phyloP scores from a whole-genome alignment of 2,329 filamentous ascomycete species.

The Fusarium sterilihyphosum region DNA sequence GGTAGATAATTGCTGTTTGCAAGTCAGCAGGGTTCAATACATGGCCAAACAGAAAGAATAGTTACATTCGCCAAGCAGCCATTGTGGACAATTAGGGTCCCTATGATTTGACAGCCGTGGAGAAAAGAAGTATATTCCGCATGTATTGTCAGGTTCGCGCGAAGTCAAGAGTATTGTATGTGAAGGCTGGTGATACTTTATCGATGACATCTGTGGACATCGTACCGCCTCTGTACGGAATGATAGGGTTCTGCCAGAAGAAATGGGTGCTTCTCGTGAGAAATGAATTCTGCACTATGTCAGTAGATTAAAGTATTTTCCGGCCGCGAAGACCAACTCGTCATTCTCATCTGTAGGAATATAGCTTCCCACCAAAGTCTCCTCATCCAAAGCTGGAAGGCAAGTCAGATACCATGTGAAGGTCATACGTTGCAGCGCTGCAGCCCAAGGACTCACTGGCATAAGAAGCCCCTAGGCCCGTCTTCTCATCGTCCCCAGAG shows the following conservation, averaged over 20 bases:
- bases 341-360: slow-evolving; percentile 56
- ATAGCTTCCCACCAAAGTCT: slow-evolving; percentile 52
- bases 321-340: slow-evolving; percentile 44
- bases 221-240: slow-evolving; percentile 50
- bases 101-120: slow-evolving; percentile 45
- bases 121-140: slow-evolving; percentile 52
- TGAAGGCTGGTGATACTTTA: slow-evolving; percentile 57
- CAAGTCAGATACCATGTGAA: slow-evolving; percentile 6
- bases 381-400: slow-evolving; percentile 47
- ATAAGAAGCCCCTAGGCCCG: slow-evolving; percentile 55
- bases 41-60: background rate
- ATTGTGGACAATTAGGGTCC: slow-evolving; percentile 45
- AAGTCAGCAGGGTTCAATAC: background rate
- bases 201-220: slow-evolving; percentile 55
- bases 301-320: background rate
- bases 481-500: slow-evolving; percentile 50
- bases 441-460: slow-evolving; percentile 50
- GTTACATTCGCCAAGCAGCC: slow-evolving; percentile 53
- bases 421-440: background rate
- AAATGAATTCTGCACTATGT: slow-evolving; percentile 29
- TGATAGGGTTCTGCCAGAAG: slow-evolving; percentile 27
- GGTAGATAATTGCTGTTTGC: slow-evolving; percentile 45
- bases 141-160: slow-evolving; percentile 45
- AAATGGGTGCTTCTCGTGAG: slow-evolving; percentile 29
- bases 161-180: slow-evolving; percentile 57